A percentile compares a stretch with the other conserved stretches of the same genome.
Conservation (phyloP, 768 basidiomycete genomes). For the Phylloporus sp. region DNA sequence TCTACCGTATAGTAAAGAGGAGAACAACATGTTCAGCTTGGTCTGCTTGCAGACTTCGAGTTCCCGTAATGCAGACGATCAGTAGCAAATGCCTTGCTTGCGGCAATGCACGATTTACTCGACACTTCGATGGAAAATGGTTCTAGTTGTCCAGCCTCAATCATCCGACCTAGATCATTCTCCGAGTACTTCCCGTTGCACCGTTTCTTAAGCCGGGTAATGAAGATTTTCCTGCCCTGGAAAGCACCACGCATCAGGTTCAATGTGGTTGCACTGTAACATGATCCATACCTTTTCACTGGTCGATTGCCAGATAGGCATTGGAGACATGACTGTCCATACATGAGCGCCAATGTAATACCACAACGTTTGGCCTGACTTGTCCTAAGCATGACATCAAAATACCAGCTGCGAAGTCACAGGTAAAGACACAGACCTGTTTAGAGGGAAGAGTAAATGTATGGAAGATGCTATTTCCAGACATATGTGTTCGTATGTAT, state of each 20-base stretch:
- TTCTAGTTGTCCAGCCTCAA: slow-evolving; percentile 39
- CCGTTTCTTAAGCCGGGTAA: slow-evolving; percentile 34
- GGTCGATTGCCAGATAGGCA: slow-evolving; percentile 38
- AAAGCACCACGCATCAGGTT: background rate
- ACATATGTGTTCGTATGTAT: slow-evolving; percentile 31
- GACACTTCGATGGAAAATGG: slow-evolving; percentile 42
- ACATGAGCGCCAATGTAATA: slow-evolving; percentile 47
- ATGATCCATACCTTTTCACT: slow-evolving; percentile 30
- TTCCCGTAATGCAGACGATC: slow-evolving; percentile 15
- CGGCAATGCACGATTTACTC: slow-evolving; percentile 15
- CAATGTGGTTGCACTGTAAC: background rate
- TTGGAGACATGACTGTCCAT: slow-evolving; percentile 35
- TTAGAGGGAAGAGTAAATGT: slow-evolving; percentile 46
- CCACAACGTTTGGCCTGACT: slow-evolving; percentile 30
- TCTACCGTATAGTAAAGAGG: background rate
- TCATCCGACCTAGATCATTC: slow-evolving; percentile 32
- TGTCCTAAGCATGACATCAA: slow-evolving; percentile 28
- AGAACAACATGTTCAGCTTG: background rate
- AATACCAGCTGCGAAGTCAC: background rate
- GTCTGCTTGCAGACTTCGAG: background rate
- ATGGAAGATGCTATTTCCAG: slow-evolving; percentile 35
- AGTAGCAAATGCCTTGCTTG: slow-evolving; percentile 24
- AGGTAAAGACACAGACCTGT: slow-evolving; percentile 31
- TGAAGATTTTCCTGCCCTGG: slow-evolving; percentile 31
- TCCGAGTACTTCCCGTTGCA: slow-evolving; percentile 31